These are phyloP conservation scores for Leucocoprinus birnbaumii DNA, from an alignment of 768 basidiomycete species.

Conservation along the genomic window DNA sequence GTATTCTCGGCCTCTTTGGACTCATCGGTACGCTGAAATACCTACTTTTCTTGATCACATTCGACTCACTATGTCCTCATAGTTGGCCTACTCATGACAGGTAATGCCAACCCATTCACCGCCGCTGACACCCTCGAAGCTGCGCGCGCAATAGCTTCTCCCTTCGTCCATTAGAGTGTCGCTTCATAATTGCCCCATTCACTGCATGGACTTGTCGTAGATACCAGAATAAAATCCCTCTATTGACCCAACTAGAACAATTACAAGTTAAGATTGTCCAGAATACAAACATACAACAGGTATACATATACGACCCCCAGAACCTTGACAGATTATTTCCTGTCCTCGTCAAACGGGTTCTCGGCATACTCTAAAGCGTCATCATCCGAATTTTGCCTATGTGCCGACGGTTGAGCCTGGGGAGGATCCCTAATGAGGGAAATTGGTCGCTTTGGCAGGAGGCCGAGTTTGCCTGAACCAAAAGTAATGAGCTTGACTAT, in stretches of 20 bases:
- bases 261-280: slow-evolving; percentile 1
- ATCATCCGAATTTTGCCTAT: slow-evolving; percentile 20
- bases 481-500: slow-evolving; percentile 1
- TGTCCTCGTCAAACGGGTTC: slow-evolving; percentile 67
- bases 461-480: slow-evolving; percentile 56
- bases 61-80: slow-evolving; percentile 8
- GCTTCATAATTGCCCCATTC: background rate
- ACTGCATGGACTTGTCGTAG: slow-evolving; percentile 4
- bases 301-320: background rate
- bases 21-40: slow-evolving; percentile 71
- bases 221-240: background rate
- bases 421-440: slow-evolving; percentile 33
- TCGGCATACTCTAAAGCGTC: slow-evolving; percentile 69
- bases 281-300: background rate
- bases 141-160: slow-evolving; percentile 32
- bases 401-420: slow-evolving; percentile 14
- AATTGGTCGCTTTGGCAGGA: slow-evolving; percentile 74
- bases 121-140: slow-evolving; percentile 26
- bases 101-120: slow-evolving; percentile 52
- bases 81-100: slow-evolving; percentile 84
- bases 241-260: background rate
- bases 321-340: slow-evolving; percentile 15
- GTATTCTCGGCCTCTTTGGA: slow-evolving; percentile 90
- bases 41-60: background rate
- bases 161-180: slow-evolving; percentile 31